Percentiles rank a stretch among this genome's conserved stretches.
phyloP scores from a whole-genome alignment of 1,284 basidiomycete species.

The Rhodotorula sp. region DNA sequence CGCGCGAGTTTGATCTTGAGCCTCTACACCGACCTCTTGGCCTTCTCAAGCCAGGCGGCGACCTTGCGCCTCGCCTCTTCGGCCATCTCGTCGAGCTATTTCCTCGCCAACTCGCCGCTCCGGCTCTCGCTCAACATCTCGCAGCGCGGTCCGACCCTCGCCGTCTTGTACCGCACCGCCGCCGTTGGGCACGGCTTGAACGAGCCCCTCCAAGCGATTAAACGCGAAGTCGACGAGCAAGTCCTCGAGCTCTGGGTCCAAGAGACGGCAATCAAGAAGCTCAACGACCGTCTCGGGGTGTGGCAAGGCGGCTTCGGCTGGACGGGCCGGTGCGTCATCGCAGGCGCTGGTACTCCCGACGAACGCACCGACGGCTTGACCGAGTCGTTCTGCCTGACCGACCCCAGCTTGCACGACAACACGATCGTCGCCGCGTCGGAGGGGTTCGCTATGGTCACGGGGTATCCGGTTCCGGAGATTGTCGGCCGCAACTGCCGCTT shows the following conservation, averaged over 20 bases:
- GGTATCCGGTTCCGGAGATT: constrained; percentile 39
- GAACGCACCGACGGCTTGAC: constrained; percentile 21
- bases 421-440: constrained; percentile 44
- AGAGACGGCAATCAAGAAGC: constrained; percentile 37
- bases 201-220: constrained; percentile 31
- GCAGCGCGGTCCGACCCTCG: constrained; percentile 24
- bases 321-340: constrained; percentile 1
- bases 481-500: constrained; percentile 45
- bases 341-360: background rate
- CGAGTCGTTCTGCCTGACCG: constrained; percentile 39
- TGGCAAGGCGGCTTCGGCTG: constrained; percentile 24
- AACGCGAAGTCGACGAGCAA: constrained; percentile 26
- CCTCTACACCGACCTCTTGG: constrained; percentile 9
- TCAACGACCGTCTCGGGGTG: constrained; percentile 35
- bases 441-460: constrained; percentile 43
- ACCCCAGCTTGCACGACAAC: constrained; percentile 39
- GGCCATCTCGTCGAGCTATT: constrained; percentile 24
- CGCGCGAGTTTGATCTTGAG: constrained; percentile 8
- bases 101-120: constrained; percentile 17
- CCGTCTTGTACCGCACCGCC: constrained; percentile 4
- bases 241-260: constrained; percentile 42
- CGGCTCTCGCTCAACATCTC: constrained; percentile 29
- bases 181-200: constrained; percentile 1
- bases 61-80: constrained; percentile 16
- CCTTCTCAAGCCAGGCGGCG: constrained; percentile 23